phyloP scores from a whole-genome alignment of 208 protist genomes.

The Trypanosoma brucei region DNA sequence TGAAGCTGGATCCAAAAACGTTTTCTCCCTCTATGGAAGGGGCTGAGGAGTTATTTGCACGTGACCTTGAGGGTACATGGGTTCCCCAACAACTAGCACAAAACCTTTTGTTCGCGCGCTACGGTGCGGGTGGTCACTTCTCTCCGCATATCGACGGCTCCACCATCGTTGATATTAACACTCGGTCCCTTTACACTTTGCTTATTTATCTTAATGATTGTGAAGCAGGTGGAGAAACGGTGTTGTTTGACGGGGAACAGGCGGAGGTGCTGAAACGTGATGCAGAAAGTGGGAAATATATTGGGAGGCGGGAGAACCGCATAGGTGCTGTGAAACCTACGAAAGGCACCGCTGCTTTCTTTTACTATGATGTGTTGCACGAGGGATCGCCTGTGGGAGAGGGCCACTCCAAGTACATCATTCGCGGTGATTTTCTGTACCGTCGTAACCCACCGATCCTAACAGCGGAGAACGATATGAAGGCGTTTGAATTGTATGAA shows the following conservation, averaged over 20 bases:
- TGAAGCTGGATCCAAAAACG: constrained; percentile 48
- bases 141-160: constrained; percentile 89
- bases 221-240: constrained; percentile 70
- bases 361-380: constrained; percentile 85
- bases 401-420: constrained; percentile 77
- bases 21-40: constrained; percentile 54
- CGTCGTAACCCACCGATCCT: constrained; percentile 71
- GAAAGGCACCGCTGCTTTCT: constrained; percentile 78
- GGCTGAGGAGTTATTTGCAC: constrained; percentile 61
- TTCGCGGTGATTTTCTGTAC: constrained; percentile 82
- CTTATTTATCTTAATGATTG: constrained; percentile 89
- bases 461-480: constrained; percentile 41
- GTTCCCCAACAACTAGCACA: constrained; percentile 54
- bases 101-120: constrained; percentile 81
- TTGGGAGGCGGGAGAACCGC: constrained; percentile 37
- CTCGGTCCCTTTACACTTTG: constrained; percentile 84
- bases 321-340: constrained; percentile 51
- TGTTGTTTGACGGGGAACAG: constrained; percentile 75
- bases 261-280: constrained; percentile 57
- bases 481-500: constrained; percentile 77
- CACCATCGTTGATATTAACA: constrained; percentile 84
- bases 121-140: constrained; percentile 85
- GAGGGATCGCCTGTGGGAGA: constrained; percentile 68
- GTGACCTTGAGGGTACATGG: constrained; percentile 82
- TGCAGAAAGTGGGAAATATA: constrained; percentile 39